These are phyloP conservation scores for Musa acuminata DNA, from an alignment of 176 grass and related monocot genomes.

Conservation along the genomic window DNA sequence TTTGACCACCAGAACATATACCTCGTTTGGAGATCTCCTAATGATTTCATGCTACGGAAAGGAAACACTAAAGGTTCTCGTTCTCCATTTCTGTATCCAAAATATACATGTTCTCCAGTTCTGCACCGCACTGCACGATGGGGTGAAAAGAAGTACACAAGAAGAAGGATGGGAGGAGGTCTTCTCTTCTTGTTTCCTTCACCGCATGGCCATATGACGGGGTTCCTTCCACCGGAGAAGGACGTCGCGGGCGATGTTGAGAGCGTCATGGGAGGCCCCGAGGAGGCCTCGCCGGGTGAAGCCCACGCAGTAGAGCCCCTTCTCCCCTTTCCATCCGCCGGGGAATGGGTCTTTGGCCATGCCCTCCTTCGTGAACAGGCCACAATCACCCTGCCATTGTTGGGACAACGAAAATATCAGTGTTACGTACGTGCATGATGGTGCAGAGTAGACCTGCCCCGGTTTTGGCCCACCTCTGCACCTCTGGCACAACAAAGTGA, in stretches of 20 bases:
- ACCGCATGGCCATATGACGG: too few relatives aligned
- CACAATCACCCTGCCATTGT: slow-evolving; percentile 37
- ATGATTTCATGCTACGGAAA: neutral
- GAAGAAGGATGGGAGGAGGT: neutral
- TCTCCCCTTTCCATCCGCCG: slow-evolving; percentile 61
- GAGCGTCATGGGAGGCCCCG: slow-evolving; percentile 62
- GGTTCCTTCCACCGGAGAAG: slow-evolving; percentile 39
- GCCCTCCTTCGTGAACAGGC: slow-evolving; percentile 56
- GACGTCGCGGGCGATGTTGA: slow-evolving; percentile 61
- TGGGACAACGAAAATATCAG: neutral
- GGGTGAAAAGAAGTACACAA: too few relatives aligned
- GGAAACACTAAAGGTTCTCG: too few relatives aligned
- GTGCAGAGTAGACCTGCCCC: neutral
- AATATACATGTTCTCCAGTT: too few relatives aligned
- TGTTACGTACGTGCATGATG: neutral
- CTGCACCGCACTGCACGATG: too few relatives aligned
- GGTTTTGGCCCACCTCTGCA: neutral
- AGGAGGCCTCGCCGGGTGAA: slow-evolving; percentile 74
- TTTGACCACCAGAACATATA: neutral
- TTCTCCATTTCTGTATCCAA: neutral
- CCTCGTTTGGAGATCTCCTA: neutral
- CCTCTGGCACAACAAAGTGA: neutral
- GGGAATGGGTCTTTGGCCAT: slow-evolving; percentile 49
- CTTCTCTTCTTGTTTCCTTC: too few relatives aligned
- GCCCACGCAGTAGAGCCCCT: slow-evolving; percentile 74